A percentile compares a stretch with the other conserved stretches of the same genome.
Evolutionary conservation across 2,329 filamentous ascomycete genomes (phyloP).

Genomic region (Pseudogymnoascus sp.): DNA sequence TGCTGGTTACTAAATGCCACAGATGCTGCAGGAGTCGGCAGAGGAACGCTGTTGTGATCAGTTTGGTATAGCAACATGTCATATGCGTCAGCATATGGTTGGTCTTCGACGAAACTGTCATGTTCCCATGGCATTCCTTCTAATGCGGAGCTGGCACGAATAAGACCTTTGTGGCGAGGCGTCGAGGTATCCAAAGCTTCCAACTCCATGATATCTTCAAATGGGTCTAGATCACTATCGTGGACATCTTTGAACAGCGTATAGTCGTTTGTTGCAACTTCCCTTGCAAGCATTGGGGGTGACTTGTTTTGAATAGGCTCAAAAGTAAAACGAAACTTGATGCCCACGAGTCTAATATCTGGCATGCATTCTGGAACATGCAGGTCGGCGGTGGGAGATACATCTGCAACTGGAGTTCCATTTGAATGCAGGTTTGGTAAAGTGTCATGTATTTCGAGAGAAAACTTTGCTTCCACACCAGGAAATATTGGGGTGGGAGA

Average conservation of each 20-base stretch:
- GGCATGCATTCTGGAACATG: conserved; percentile 17
- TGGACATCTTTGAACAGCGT: neutral
- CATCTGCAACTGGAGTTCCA: conserved; percentile 2
- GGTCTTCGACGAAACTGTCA: neutral
- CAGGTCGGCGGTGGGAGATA: conserved; percentile 13
- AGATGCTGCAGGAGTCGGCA: neutral
- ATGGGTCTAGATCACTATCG: neutral
- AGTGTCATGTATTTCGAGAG: conserved; percentile 18
- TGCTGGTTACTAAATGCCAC: neutral
- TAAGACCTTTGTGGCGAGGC: neutral
- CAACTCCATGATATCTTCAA: neutral
- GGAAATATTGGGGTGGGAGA: neutral
- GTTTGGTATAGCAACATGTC: conserved; percentile 17
- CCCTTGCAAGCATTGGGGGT: neutral
- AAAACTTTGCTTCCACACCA: conserved; percentile 12
- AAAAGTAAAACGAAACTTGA: conserved; percentile 22
- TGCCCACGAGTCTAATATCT: conserved; percentile 16
- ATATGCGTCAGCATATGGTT: neutral
- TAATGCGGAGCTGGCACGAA: neutral
- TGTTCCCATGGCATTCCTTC: neutral
- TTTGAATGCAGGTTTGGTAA: conserved; percentile 5
- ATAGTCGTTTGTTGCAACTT: neutral
- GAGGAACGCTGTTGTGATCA: conserved; percentile 13
- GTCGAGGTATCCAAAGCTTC: neutral
- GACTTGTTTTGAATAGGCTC: neutral